phyloP scores from a whole-genome alignment of 805 yeast genomes.

The Saccharomycopsis olivae region DNA sequence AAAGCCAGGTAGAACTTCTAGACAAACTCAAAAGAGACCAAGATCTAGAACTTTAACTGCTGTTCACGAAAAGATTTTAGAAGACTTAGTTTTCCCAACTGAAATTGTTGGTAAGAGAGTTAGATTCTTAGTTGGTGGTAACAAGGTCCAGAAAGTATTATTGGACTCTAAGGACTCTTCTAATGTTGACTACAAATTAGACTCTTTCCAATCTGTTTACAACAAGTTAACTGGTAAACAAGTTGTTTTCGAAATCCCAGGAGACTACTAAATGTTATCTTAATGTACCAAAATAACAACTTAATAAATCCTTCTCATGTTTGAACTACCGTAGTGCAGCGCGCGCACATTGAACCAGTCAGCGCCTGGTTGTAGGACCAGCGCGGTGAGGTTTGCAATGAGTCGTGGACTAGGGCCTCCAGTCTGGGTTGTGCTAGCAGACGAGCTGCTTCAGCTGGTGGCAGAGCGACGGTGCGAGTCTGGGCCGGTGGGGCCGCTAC shows the following conservation, averaged over 20 bases:
- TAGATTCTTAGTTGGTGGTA: constrained; percentile 98
- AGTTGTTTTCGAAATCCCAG: constrained; percentile 93
- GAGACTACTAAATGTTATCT: constrained; percentile 30
- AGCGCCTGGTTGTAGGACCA: too few species aligned
- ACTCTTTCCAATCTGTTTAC: constrained; percentile 98
- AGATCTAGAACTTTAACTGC: constrained; percentile 98
- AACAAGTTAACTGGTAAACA: constrained; percentile 98
- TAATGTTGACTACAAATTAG: constrained; percentile 96
- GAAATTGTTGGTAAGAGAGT: constrained; percentile 99
- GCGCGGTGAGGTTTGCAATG: too few species aligned
- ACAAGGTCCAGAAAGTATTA: constrained; percentile 95
- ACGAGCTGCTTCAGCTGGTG: too few species aligned
- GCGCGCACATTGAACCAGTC: too few species aligned
- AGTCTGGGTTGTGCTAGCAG: too few species aligned
- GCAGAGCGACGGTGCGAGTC: too few species aligned
- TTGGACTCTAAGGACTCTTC: constrained; percentile 97
- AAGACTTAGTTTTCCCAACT: constrained; percentile 99
- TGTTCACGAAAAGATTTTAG: constrained; percentile 97
- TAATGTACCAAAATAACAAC: too few species aligned
- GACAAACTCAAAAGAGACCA: constrained; percentile 97
- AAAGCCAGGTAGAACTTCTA: constrained; percentile 94
- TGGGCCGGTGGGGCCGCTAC: too few species aligned
- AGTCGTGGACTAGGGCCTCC: too few species aligned
- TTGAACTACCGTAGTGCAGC: too few species aligned
- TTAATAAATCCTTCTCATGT: too few species aligned